These are phyloP conservation scores for Xylaria sp. DNA, from an alignment of 2,329 filamentous ascomycete genomes.

Conservation along the genomic window DNA sequence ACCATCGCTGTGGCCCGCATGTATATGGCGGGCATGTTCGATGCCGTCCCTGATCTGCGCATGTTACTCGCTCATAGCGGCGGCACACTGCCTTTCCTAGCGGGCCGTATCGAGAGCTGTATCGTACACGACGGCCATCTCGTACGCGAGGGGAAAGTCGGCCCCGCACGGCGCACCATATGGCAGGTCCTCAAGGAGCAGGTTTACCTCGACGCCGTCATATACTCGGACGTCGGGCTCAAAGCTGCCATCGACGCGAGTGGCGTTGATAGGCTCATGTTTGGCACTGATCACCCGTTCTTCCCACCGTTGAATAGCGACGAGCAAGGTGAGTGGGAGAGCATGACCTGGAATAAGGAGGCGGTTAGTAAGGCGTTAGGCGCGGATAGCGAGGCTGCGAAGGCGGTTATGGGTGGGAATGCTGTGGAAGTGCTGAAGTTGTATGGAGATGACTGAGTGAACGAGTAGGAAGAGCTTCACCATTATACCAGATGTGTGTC, in stretches of 20 bases:
- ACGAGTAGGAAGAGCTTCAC: not conserved
- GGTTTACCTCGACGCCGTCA: conserved; percentile 87
- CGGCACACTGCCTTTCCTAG: conserved; percentile 88
- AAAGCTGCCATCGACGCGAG: conserved; percentile 74
- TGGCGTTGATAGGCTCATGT: conserved; percentile 77
- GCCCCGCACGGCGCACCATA: conserved; percentile 59
- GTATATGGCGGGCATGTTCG: conserved; percentile 88
- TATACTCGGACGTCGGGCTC: conserved; percentile 80
- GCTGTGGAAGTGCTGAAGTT: conserved; percentile 47
- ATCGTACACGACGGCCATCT: conserved; percentile 84
- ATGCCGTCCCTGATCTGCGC: conserved; percentile 73
- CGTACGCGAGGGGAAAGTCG: conserved; percentile 68
- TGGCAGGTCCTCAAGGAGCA: conserved; percentile 74
- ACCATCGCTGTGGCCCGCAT: conserved; percentile 90
- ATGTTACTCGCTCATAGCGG: conserved; percentile 89
- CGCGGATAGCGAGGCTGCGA: conserved; percentile 44
- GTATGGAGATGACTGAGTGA: conserved; percentile 40
- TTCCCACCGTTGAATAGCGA: conserved; percentile 78
- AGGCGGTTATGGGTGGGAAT: conserved; percentile 50
- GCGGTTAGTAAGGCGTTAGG: conserved; percentile 49
- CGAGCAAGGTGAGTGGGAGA: conserved; percentile 74
- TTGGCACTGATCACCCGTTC: conserved; percentile 86
- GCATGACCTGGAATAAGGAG: conserved; percentile 68
- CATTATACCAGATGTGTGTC: not conserved
- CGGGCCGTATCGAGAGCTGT: conserved; percentile 88